Evolutionary conservation across 148 eudicot species (phyloP).

Genomic region (Chenopodium album): DNA sequence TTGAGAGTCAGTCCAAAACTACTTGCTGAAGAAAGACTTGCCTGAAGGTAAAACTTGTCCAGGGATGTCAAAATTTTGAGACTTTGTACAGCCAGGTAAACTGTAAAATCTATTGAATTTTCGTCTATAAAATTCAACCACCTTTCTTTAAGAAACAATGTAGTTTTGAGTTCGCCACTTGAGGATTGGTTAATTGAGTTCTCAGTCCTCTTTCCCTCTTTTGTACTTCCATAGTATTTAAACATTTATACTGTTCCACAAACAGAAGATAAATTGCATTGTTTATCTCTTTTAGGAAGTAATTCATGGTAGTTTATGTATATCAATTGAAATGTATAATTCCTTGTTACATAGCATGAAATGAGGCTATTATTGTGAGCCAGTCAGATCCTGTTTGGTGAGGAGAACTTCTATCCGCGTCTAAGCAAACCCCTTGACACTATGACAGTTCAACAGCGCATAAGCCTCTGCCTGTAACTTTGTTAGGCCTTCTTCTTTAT

Average conservation of each 20-base stretch:
- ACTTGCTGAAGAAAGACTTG: conserved; percentile 28
- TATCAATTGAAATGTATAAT: too few relatives aligned
- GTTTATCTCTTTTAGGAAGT: not conserved
- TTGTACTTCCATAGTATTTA: conserved; percentile 1
- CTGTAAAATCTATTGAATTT: conserved; percentile 26
- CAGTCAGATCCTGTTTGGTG: too few relatives aligned
- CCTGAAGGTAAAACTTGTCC: conserved; percentile 30
- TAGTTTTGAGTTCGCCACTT: conserved; percentile 14
- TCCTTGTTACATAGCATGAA: too few relatives aligned
- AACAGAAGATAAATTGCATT: not conserved
- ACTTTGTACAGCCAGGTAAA: conserved; percentile 55
- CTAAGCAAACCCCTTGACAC: too few relatives aligned
- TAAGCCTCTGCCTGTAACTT: too few relatives aligned
- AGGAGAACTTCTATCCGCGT: too few relatives aligned
- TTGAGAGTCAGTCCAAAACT: conserved; percentile 31
- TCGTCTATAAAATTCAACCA: conserved; percentile 4
- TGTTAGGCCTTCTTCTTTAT: too few relatives aligned
- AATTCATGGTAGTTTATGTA: not conserved
- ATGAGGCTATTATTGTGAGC: too few relatives aligned
- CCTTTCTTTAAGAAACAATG: conserved; percentile 13
- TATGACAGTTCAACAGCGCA: too few relatives aligned
- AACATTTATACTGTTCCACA: not conserved
- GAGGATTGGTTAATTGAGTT: conserved; percentile 17
- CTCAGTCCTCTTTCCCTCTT: conserved; percentile 7
- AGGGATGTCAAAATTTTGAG: conserved; percentile 38